Evolutionary conservation across 2,329 filamentous ascomycete genomes (phyloP).

Genomic region (Dactylellina sp.): DNA sequence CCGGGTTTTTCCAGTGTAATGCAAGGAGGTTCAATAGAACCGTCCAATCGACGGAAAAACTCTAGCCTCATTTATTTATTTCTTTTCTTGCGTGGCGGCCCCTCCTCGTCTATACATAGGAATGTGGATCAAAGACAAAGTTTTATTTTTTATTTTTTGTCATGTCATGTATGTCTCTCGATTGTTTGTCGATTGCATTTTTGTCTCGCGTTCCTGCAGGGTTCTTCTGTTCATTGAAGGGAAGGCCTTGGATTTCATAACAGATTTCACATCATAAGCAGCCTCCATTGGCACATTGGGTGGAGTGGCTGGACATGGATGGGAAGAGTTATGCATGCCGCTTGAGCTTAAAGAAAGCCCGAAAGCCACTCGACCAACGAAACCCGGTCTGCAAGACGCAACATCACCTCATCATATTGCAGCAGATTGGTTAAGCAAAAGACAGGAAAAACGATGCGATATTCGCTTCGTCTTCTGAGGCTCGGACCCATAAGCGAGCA

Average conservation of each 20-base stretch:
- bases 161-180: slow-evolving; percentile 23
- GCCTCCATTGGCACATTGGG: slow-evolving; percentile 53
- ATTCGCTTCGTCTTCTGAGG: neutral
- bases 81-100: too few species aligned
- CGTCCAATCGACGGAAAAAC: slow-evolving; percentile 27
- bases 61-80: slow-evolving; percentile 1
- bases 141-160: neutral
- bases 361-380: slow-evolving; percentile 46
- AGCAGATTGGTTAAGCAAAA: slow-evolving; percentile 17
- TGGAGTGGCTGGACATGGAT: slow-evolving; percentile 6
- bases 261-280: slow-evolving; percentile 31
- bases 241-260: slow-evolving; percentile 16
- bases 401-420: slow-evolving; percentile 45
- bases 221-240: neutral
- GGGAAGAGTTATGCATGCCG: slow-evolving; percentile 9
- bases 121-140: slow-evolving; percentile 20
- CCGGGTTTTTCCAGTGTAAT: slow-evolving; percentile 39
- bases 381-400: slow-evolving; percentile 48
- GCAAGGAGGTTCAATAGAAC: slow-evolving; percentile 36
- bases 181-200: slow-evolving; percentile 31
- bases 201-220: slow-evolving; percentile 37
- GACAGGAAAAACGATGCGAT: neutral
- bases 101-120: slow-evolving; percentile 11
- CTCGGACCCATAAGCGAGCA: slow-evolving; percentile 14
- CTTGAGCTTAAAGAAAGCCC: slow-evolving; percentile 25